phyloP scores from a whole-genome alignment of 139 green algal species.

The Chlamydomonas incerta region DNA sequence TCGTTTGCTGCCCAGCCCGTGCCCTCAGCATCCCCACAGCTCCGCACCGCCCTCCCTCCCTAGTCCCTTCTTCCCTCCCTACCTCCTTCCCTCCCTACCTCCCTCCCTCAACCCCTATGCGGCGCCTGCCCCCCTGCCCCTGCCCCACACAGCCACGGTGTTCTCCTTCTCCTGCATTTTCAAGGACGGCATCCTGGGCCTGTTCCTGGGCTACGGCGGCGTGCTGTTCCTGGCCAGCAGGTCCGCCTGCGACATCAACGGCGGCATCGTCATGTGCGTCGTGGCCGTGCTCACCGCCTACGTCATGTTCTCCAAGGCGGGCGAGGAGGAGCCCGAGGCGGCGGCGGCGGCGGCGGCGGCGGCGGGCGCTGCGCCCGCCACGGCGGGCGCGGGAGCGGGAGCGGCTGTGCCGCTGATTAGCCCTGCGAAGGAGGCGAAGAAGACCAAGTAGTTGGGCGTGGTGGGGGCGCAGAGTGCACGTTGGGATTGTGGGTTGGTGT shows the following conservation, averaged over 20 bases:
- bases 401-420: too few species aligned
- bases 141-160: background rate
- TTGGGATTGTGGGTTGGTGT: too few species aligned
- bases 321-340: background rate
- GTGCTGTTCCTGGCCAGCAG: background rate
- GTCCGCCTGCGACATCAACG: background rate
- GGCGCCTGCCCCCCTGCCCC: background rate
- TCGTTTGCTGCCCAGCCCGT: too few species aligned
- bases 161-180: background rate
- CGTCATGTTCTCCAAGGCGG: background rate
- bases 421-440: background rate
- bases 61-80: too few species aligned
- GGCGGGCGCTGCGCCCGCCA: too few species aligned
- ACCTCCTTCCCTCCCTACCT: background rate
- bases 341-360: too few species aligned
- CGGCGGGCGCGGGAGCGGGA: too few species aligned
- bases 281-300: background rate
- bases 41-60: too few species aligned
- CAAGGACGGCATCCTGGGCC: constrained; percentile 1
- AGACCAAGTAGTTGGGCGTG: background rate
- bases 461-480: background rate
- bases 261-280: constrained; percentile 1
- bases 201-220: background rate
- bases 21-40: too few species aligned
- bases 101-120: background rate